These are phyloP conservation scores for Teratosphaeria pseudoeucalypti DNA, from an alignment of 2,329 filamentous ascomycete genomes.

Conservation along the genomic window DNA sequence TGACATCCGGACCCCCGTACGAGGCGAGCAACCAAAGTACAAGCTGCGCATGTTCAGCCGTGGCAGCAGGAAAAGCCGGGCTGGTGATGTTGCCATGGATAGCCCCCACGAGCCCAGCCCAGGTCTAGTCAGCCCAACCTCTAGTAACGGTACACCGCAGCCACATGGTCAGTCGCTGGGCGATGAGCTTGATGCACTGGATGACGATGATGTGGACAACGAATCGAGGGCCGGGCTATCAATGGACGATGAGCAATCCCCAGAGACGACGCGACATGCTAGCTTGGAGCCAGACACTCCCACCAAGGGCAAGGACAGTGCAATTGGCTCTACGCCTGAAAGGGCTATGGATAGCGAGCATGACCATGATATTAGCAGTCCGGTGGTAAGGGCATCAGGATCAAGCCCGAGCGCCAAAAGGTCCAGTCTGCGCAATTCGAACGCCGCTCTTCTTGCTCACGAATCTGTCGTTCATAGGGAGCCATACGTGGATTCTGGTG, in stretches of 20 bases:
- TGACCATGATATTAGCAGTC: constrained; percentile 6
- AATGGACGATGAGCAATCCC: constrained; percentile 6
- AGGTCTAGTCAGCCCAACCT: constrained; percentile 14
- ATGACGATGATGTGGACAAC: constrained; percentile 52
- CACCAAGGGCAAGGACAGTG: constrained; percentile 5
- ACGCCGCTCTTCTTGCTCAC: constrained; percentile 7
- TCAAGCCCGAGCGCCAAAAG: constrained; percentile 2
- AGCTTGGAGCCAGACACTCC: constrained; percentile 31
- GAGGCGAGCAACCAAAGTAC: constrained; percentile 55
- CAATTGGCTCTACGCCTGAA: background rate
- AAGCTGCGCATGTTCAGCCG: constrained; percentile 49
- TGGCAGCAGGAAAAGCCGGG: background rate
- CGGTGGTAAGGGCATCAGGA: constrained; percentile 1
- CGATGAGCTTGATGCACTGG: constrained; percentile 76
- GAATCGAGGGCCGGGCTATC: background rate
- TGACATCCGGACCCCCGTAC: constrained; percentile 58
- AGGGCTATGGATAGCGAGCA: background rate
- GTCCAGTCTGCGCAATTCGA: constrained; percentile 3
- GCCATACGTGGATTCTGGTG: constrained; percentile 42
- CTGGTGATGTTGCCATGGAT: background rate
- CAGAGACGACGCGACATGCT: constrained; percentile 12
- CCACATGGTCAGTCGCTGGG: constrained; percentile 67
- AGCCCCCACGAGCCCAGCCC: constrained; percentile 7
- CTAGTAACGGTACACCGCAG: constrained; percentile 31
- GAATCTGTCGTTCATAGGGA: constrained; percentile 3